Evolutionary conservation across 495 filamentous ascomycete genomes (phyloP), one percentile per base, ranked within the genome.

Genomic region (Clavariopsis aquatica): DNA sequence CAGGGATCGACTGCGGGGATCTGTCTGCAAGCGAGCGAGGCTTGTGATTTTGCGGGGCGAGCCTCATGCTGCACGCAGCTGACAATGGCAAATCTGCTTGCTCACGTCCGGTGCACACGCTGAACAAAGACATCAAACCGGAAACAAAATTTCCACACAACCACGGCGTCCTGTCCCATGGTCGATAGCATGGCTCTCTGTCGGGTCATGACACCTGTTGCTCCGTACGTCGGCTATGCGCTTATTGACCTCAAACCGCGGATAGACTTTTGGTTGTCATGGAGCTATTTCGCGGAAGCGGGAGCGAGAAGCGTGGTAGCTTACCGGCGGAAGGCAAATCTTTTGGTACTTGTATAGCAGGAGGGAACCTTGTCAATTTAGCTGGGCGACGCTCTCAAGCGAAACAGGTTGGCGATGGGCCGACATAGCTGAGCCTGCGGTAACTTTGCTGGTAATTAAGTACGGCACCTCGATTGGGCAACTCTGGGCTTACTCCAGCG

Each of bases 91-190:
- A n/a, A 7, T 55, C 38, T 17, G 1, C 36, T 22, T 15, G 2
- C 26, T 53, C 53, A 52, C 47, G 36, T 29, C 28, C 22, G 17
- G 15, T 9, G 20, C 60, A 41, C 10, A 19, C 1, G 3, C 10
- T 31, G 51, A 31, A n/a, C n/a, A n/a, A n/a, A n/a, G n/a, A n/a
- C n/a, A n/a, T n/a, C 10, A 34, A 54, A 28, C 8, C 26, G 26
- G 4, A 41, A 29, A 36, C 43, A n/a, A 19, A 56, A 22, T 3
- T 43, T 62, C 34, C 47, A 68, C 79, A 52, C 78, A n/a, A 82
- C 81, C 91, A 96, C 23, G 96, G 85, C 92, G 96, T 96, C 43
- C 91, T 78, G 66, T 90, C 90, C 2, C 92, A 78, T 92, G 89
- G 76, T 96, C 92, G 60, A 89, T 87, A 0, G 81, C 79, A 73